These are phyloP conservation scores for Paraphaeosphaeria sporulosa DNA, from an alignment of 2,329 filamentous ascomycete genomes.

Conservation along the genomic window DNA sequence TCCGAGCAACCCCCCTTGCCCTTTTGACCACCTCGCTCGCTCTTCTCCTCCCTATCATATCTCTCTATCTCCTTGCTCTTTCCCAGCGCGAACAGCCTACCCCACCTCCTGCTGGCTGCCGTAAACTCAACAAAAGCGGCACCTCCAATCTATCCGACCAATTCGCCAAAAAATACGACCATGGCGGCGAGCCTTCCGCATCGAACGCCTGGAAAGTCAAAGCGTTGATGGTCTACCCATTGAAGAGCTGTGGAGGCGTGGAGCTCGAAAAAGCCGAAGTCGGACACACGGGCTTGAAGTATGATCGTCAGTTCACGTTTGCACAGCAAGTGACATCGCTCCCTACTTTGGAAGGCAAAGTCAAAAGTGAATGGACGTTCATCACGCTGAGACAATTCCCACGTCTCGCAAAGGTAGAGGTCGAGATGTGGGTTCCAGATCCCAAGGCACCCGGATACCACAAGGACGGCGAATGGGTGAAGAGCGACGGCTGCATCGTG, in stretches of 20 bases:
- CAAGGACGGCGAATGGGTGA: constrained; percentile 57
- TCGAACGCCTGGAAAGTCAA: constrained; percentile 59
- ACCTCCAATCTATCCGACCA: constrained; percentile 65
- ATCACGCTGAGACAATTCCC: constrained; percentile 75
- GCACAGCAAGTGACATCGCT: constrained; percentile 64
- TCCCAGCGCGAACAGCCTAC: constrained; percentile 29
- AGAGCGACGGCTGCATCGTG: constrained; percentile 68
- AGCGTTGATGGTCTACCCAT: constrained; percentile 79
- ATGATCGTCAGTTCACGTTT: constrained; percentile 84
- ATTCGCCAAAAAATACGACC: constrained; percentile 59
- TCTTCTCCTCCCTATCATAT: constrained; percentile 28
- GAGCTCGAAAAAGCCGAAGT: constrained; percentile 73
- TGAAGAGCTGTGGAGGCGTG: constrained; percentile 82
- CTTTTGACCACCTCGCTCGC: constrained; percentile 24
- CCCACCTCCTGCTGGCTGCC: constrained; percentile 56
- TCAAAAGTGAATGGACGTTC: constrained; percentile 67
- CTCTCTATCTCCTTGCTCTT: constrained; percentile 34
- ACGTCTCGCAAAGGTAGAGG: constrained; percentile 72
- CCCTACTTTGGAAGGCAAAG: constrained; percentile 53
- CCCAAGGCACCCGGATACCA: constrained; percentile 61
- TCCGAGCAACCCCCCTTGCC: constrained; percentile 24
- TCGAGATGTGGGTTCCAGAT: constrained; percentile 75
- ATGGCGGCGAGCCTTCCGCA: constrained; percentile 34
- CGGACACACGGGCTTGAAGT: constrained; percentile 72
- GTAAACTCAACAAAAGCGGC: constrained; percentile 58